Base-by-base conservation (phyloP, 495 filamentous ascomycete genomes). In the Daldinia bambusicola region DNA sequence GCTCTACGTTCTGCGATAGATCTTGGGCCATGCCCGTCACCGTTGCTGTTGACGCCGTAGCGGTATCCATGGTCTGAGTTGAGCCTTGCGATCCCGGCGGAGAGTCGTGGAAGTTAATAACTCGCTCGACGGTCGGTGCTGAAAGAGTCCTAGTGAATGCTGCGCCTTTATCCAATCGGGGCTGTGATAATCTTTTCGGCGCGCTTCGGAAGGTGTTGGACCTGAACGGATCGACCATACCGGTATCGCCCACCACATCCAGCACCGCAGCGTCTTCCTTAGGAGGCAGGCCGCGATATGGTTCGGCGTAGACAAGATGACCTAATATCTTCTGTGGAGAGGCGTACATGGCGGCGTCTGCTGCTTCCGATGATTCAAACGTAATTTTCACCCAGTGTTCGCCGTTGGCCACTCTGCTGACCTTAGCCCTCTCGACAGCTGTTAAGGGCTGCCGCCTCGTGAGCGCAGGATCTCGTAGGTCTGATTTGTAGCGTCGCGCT, bases 321-420 rank as follows among this genome's bases (percentile, higher is more conserved):
- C 92, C 93, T 53, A 92, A 84, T 40, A 97, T 89, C 60, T 84
- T 85, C 77, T 93, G 91, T 0, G 94, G 94, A 37, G 91, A 93
- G 68, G 86, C 85, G 69, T 89, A 91, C 59, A 89, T 82, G 22
- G 93, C 94, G 38, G 88, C 84, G 55, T 94, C 91, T 18, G 93
- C 94, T 4, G 93, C 89, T 64, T 90, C 86, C 36, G 88, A 84
- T 6, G 91, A 93, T 79, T 96, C 92, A 70, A 95, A 97, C 1
- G 94, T 97, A 57, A 97, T 85, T 74, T 97, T 97, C 71, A 97
- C 92, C 94, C 94, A 97, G 80, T 94, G 88, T 66, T 89, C 86
- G 14, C 94, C 94, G 60, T 92, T 90, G 20, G 89, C 89, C 67
- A 91, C 91, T 53, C 82, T 85, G 79, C 91, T 92, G 64, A 92